These are phyloP conservation scores for Mercurialis annua DNA, from an alignment of 345 rosid species.

Conservation along the genomic window DNA sequence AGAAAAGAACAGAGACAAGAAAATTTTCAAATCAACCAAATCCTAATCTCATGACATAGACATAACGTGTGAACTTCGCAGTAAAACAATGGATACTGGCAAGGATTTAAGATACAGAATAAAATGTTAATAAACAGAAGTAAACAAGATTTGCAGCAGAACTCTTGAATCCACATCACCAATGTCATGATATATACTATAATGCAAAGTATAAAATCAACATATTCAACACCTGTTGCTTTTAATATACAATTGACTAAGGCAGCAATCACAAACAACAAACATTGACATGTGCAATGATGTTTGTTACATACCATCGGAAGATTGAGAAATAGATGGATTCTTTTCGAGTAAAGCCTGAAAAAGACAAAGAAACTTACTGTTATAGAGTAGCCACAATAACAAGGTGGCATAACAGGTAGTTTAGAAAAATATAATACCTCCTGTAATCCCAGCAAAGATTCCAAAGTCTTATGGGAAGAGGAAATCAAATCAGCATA, in stretches of 20 bases:
- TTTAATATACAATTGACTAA: background rate
- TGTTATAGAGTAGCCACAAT: background rate
- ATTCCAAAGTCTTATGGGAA: constrained; percentile 68
- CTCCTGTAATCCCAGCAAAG: constrained; percentile 72
- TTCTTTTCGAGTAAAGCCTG: constrained; percentile 85
- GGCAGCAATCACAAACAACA: background rate
- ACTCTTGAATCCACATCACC: background rate
- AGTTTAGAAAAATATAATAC: constrained; percentile 32
- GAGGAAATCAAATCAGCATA: constrained; percentile 59
- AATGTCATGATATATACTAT: background rate
- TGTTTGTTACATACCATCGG: constrained; percentile 46
- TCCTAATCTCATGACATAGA: background rate
- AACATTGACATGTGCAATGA: constrained; percentile 1
- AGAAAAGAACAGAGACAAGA: background rate
- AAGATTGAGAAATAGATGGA: constrained; percentile 55
- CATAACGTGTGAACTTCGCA: background rate
- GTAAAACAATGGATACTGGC: background rate
- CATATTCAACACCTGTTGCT: background rate
- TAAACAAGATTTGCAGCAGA: background rate
- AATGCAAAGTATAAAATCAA: background rate
- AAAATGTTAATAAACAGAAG: background rate
- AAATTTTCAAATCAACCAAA: background rate
- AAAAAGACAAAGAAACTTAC: constrained; percentile 12
- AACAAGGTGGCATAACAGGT: background rate
- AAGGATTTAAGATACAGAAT: background rate